These are phyloP conservation scores for Nemania sp. DNA, from an alignment of 2,329 filamentous ascomycete genomes.

Conservation along the genomic window DNA sequence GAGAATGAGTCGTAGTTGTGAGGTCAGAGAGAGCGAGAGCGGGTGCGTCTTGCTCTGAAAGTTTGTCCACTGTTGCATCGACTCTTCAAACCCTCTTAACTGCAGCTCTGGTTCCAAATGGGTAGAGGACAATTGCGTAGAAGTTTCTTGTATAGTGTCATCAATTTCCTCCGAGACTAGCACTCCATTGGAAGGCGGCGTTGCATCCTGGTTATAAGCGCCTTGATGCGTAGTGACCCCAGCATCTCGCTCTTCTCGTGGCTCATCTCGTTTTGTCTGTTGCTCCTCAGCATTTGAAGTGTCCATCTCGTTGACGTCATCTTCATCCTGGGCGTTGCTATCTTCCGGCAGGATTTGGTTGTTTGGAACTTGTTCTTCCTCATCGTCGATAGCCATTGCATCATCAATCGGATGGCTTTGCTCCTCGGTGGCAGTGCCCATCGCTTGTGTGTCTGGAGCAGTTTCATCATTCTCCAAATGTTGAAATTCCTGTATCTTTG, in stretches of 20 bases:
- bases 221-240: constrained; percentile 65
- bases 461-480: constrained; percentile 85
- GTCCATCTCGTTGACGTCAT: constrained; percentile 53
- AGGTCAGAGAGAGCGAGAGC: constrained; percentile 86
- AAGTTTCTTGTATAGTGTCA: constrained; percentile 55
- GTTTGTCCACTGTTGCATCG: constrained; percentile 79
- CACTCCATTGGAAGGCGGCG: constrained; percentile 43
- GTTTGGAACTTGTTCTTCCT: constrained; percentile 60
- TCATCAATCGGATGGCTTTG: constrained; percentile 86
- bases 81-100: constrained; percentile 55
- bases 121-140: constrained; percentile 71
- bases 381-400: constrained; percentile 81
- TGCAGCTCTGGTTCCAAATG: constrained; percentile 60
- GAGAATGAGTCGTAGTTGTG: constrained; percentile 93
- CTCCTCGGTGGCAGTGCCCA: constrained; percentile 86
- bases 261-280: constrained; percentile 48
- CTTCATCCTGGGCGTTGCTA: constrained; percentile 50
- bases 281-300: constrained; percentile 46
- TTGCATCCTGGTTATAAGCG: constrained; percentile 58
- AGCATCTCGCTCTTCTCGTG: constrained; percentile 59
- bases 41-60: constrained; percentile 85
- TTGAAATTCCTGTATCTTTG: constrained; percentile 83
- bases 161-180: constrained; percentile 52
- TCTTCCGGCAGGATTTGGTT: constrained; percentile 59
- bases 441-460: constrained; percentile 83